phyloP scores from a whole-genome alignment of 1,139 yeast genomes.

The Ogataea hybrid region DNA sequence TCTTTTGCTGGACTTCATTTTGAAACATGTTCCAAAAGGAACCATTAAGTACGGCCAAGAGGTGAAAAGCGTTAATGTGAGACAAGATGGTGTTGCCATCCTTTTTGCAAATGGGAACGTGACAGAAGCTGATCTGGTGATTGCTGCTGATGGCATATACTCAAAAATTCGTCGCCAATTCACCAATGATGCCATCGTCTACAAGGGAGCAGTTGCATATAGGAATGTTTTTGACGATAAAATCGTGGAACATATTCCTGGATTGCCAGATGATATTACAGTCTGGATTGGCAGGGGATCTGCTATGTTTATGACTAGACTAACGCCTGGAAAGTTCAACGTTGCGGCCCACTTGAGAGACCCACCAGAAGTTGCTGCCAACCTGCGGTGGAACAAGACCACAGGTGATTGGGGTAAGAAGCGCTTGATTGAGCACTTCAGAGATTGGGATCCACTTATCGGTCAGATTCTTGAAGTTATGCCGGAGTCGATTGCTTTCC shows the following conservation, averaged over 20 bases:
- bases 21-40: constrained; percentile 13
- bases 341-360: constrained; percentile 16
- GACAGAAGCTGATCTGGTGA: constrained; percentile 10
- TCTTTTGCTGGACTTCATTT: constrained; percentile 11
- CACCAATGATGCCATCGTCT: constrained; percentile 8
- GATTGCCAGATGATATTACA: constrained; percentile 17
- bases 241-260: constrained; percentile 9
- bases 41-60: constrained; percentile 11
- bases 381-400: neutral
- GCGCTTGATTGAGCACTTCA: constrained; percentile 11
- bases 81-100: constrained; percentile 4
- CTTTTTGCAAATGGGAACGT: constrained; percentile 4
- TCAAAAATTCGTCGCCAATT: constrained; percentile 17
- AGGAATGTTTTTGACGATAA: constrained; percentile 14
- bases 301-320: constrained; percentile 16
- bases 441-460: constrained; percentile 21
- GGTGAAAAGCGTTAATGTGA: constrained; percentile 6
- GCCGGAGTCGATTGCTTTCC: constrained; percentile 20
- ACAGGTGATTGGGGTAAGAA: constrained; percentile 20
- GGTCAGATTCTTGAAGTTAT: constrained; percentile 14
- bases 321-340: constrained; percentile 20
- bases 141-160: constrained; percentile 19
- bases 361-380: neutral
- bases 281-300: constrained; percentile 18
- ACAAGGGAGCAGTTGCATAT: constrained; percentile 18